phyloP scores from a whole-genome alignment of 2,329 filamentous ascomycete genomes.

The Penicillium corylophilum region DNA sequence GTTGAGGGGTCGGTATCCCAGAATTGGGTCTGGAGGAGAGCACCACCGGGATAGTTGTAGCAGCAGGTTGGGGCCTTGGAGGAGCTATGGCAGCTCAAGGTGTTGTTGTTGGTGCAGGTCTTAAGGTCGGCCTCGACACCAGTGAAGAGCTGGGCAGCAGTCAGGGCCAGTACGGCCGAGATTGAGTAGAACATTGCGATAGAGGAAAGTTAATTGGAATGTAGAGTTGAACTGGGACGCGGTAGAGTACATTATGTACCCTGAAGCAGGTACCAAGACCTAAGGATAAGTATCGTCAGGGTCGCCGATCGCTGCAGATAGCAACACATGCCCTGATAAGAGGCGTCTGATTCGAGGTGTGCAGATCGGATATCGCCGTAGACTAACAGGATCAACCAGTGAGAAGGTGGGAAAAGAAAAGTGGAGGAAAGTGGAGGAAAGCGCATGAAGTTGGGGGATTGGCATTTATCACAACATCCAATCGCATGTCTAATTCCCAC shows the following conservation, averaged over 20 bases:
- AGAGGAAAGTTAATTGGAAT: neutral
- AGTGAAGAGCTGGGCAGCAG: constrained; percentile 18
- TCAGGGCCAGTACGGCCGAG: constrained; percentile 25
- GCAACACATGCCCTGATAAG: constrained; percentile 31
- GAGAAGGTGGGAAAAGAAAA: neutral
- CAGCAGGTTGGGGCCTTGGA: constrained; percentile 55
- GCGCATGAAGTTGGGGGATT: neutral
- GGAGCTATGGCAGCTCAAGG: constrained; percentile 58
- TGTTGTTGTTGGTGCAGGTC: constrained; percentile 35
- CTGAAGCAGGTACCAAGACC: neutral
- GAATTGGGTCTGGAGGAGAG: constrained; percentile 59
- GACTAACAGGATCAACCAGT: neutral
- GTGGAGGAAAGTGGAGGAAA: neutral
- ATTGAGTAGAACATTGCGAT: constrained; percentile 21
- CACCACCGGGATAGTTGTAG: constrained; percentile 59
- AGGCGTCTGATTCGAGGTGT: constrained; percentile 26
- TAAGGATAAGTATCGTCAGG: constrained; percentile 1
- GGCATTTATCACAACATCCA: neutral
- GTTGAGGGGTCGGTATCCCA: constrained; percentile 58
- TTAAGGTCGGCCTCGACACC: constrained; percentile 26
- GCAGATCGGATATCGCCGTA: constrained; percentile 20
- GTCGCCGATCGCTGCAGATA: constrained; percentile 11
- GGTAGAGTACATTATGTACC: neutral
- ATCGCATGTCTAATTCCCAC: neutral
- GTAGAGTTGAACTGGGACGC: neutral